Evolutionary conservation across 2,329 filamentous ascomycete genomes (phyloP), one percentile per base, ranked within the genome.

Genomic region (Microcyclospora tardicrescens): DNA sequence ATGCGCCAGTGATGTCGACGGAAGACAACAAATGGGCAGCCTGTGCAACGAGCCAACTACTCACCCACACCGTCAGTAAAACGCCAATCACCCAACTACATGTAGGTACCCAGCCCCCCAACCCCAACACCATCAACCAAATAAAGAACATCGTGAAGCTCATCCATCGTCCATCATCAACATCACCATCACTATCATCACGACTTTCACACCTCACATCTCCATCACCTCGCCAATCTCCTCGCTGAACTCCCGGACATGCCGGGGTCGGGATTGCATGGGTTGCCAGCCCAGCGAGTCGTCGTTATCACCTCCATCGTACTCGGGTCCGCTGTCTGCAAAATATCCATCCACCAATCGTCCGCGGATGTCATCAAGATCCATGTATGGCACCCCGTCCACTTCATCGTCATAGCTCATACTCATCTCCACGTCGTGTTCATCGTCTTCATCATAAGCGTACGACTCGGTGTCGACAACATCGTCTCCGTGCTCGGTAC

Each of bases 401-500:
- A 51, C 46, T 34, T 58, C 57, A 35, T 59, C 54, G 33, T 58
- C 56, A 13, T 44, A 45, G 10, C 33, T 36, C 8, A 50, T 46
- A 2, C 50, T 32, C 43, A 53, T 53, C 19, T 49, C 51, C 16
- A 57, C 51, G 14, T 58, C 55, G 29, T 58, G 54, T 16, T 57
- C 53, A 13, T 58, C 55, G 30, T 58, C 55, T 36, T 59, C 56
- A 36, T 59, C 54, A 10, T 51, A 54, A 14, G 39, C 46, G 28
- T 49, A 48, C 40, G 45, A 48, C 5, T 40, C 36, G 12, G 44
- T 49, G 16, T 54, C 49, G 36, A 52, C 50, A 27, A 47, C 48
- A 13, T 43, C 32, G 27, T 44, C 36, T 11, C 49, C 33, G 16
- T 69, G 66, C 30, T 65, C 70, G 44, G 84, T 78, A 32, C 86